phyloP scores from a whole-genome alignment of 1,284 basidiomycete genomes.

The Moniliophthora roreri region DNA sequence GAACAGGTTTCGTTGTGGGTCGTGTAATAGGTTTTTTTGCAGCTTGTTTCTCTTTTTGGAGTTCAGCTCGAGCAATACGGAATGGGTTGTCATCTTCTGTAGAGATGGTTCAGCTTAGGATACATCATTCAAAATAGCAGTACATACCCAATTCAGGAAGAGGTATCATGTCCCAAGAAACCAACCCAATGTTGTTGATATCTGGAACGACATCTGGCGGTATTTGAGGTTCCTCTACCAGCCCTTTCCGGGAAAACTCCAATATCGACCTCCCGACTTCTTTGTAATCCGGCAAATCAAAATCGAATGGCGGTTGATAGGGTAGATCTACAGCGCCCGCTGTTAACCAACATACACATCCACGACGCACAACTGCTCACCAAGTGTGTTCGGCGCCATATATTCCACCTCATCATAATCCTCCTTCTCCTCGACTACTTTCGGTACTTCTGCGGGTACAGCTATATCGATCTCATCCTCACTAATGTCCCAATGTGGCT shows the following conservation, averaged over 20 bases:
- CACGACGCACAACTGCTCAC: constrained; percentile 35
- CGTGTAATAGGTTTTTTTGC: background rate
- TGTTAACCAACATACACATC: constrained; percentile 7
- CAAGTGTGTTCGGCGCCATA: constrained; percentile 67
- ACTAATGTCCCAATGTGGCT: constrained; percentile 73
- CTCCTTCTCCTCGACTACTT: constrained; percentile 36
- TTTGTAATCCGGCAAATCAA: constrained; percentile 56
- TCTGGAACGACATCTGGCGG: constrained; percentile 26
- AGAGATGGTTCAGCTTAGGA: background rate
- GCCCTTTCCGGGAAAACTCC: constrained; percentile 37
- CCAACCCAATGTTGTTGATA: constrained; percentile 24
- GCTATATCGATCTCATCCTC: constrained; percentile 53
- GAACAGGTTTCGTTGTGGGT: constrained; percentile 7
- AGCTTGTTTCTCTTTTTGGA: constrained; percentile 1
- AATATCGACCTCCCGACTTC: constrained; percentile 47
- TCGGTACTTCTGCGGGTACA: constrained; percentile 32
- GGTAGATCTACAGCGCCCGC: constrained; percentile 37
- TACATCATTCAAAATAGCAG: background rate
- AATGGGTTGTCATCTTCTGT: constrained; percentile 28
- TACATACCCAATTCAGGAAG: constrained; percentile 36
- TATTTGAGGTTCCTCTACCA: constrained; percentile 32
- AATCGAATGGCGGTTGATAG: constrained; percentile 53
- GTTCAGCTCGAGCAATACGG: background rate
- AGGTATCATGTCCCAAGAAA: constrained; percentile 29
- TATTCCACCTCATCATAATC: constrained; percentile 76